Evolutionary conservation across 345 rosid genomes (phyloP), one percentile per base, ranked within the genome.

Genomic region (Aethionema arabicum): DNA sequence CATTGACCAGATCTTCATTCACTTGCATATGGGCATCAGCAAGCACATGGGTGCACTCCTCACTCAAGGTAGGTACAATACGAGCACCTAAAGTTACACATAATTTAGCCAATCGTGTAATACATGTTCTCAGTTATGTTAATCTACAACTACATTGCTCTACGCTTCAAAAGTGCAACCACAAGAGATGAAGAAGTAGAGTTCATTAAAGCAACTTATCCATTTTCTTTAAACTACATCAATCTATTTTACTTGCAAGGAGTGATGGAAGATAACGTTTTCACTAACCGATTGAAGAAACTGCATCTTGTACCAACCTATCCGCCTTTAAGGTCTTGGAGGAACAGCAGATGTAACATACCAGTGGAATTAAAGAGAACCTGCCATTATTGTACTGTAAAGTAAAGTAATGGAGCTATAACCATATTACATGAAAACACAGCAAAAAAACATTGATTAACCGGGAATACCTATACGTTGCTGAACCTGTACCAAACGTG

Each of bases 401-500:
- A 60, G 27, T 21, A 21, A 52, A 36, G 67, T 6, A 6, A 16
- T 13, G 2, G 11, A 32, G 5, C 58, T 32, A 72, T 21, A 29
- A 8, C 43, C 41, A 45, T n/a, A 31, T 16, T 32, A 69, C 32
- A 58, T 2, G 14, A 61, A 8, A 44, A n/a, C 8, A 40, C 56
- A 61, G 13, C 11, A 58, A 16, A 5, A 6, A 51, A 8, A 41
- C 29, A 11, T 45, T 56, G 51, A 59, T 4, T 36, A 46, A 27
- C 12, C n/a, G 2, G 33, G 39, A 52, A 45, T 76, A 87, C 98
- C 96, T 84, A 78, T 81, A 92, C 59, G 72, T 74, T 12, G 98
- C 96, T 72, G 77, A 76, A 55, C 95, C 95, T 33, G 93, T 80
- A 63, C 98, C 98, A 79, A 92, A 92, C 0, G 83, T 69, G 68